These are phyloP conservation scores for Carex myosuroides DNA, from an alignment of 176 grass and related monocot species.

Conservation along the genomic window DNA sequence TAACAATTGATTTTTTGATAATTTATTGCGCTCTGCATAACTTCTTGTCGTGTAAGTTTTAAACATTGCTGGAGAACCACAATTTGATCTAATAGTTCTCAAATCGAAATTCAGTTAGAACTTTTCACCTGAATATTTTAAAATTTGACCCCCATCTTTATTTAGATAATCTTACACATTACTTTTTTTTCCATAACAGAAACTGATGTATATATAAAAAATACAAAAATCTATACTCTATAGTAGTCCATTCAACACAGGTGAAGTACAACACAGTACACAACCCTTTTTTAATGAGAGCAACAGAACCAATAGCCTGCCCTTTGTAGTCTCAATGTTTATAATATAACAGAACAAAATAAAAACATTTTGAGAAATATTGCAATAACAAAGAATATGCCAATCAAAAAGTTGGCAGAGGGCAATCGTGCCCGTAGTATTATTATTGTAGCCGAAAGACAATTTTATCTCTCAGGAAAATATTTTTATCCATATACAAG, in stretches of 20 bases:
- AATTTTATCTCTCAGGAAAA: background rate
- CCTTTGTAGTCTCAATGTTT: background rate
- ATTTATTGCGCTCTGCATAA: background rate
- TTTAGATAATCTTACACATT: no score
- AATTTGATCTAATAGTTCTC: no score
- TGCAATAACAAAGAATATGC: background rate
- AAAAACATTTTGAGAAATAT: background rate
- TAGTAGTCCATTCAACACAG: background rate
- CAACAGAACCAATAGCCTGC: background rate
- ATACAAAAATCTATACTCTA: no score
- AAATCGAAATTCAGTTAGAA: no score
- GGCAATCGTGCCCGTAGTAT: background rate
- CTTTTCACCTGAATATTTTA: no score
- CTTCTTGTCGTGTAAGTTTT: background rate
- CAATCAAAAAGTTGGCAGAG: background rate
- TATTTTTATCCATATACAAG: background rate
- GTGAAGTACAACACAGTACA: background rate
- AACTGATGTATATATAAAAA: no score
- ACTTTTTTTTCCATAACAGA: no score
- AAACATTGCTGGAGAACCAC: background rate
- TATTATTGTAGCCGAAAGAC: background rate
- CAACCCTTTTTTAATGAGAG: background rate
- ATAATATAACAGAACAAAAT: background rate
- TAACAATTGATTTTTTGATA: background rate
- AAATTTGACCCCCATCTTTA: no score